Conservation (phyloP, 2,329 filamentous ascomycete genomes). For the Paecilomyces niveus region DNA sequence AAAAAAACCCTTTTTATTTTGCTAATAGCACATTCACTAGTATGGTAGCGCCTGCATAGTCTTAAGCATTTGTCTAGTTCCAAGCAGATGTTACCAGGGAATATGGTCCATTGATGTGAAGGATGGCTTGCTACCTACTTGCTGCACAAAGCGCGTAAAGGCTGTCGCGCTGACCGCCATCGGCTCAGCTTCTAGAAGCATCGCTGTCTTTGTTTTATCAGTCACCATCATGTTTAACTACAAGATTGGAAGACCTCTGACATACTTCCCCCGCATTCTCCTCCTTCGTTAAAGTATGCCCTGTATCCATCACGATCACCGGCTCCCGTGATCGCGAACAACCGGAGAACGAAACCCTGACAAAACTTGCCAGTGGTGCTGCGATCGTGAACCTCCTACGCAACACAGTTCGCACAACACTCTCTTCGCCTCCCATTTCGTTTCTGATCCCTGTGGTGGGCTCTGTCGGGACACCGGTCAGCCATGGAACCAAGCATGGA, state of each 20-base stretch:
- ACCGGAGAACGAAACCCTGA: not conserved
- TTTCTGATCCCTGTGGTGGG: not conserved
- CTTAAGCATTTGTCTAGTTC: not conserved
- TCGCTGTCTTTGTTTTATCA: conserved; percentile 1
- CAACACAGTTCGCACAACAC: not conserved
- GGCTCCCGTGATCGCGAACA: not conserved
- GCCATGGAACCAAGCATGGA: conserved; percentile 5
- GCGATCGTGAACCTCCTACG: not conserved
- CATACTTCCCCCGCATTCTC: not conserved
- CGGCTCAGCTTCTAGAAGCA: conserved; percentile 10
- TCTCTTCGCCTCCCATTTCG: not conserved
- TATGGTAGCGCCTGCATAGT: not conserved
- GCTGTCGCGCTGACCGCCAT: not conserved
- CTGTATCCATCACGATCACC: not conserved
- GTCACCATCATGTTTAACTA: not conserved
- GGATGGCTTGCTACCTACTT: not conserved
- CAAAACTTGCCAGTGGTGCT: not conserved
- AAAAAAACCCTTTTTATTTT: not conserved
- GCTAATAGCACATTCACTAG: not conserved
- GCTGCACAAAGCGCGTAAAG: not conserved
- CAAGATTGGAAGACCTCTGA: not conserved
- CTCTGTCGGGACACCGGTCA: conserved; percentile 5
- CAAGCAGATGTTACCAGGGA: not conserved
- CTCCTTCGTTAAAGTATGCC: conserved; percentile 2
- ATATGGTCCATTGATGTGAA: not conserved